phyloP scores from a whole-genome alignment of 1,284 basidiomycete genomes.

The Puccinia sorghi region DNA sequence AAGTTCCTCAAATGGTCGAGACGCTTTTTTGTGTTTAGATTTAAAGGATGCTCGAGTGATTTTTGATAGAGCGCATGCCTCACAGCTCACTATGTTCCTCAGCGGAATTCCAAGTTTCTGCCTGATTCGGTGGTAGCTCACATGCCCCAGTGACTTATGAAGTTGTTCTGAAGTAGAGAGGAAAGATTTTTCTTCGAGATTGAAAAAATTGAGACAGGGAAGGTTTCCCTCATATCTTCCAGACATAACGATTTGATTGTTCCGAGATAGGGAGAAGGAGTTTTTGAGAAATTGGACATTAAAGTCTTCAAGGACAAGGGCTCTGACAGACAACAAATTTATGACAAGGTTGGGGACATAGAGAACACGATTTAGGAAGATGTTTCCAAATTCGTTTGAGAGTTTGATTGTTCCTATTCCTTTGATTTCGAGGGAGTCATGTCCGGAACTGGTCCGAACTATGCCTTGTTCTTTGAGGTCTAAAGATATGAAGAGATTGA shows the following conservation, averaged over 20 bases:
- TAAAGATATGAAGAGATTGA: background rate
- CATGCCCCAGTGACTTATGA: slow-evolving; percentile 17
- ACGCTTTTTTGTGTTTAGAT: background rate
- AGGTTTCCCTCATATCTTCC: background rate
- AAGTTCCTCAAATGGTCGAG: background rate
- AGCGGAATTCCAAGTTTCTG: background rate
- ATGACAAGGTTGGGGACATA: background rate
- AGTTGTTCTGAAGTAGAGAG: background rate
- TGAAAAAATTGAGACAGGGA: background rate
- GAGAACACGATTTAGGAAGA: background rate
- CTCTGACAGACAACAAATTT: background rate
- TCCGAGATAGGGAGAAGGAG: no score
- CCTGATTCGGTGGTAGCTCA: background rate
- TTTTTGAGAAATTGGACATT: background rate
- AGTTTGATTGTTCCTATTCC: background rate
- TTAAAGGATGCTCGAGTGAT: background rate
- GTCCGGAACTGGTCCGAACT: background rate
- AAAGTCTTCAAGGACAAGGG: background rate
- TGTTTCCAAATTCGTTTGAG: background rate
- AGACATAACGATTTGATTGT: background rate
- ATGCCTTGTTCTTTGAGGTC: background rate
- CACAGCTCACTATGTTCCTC: background rate
- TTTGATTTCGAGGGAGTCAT: background rate
- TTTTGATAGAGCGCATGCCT: background rate
- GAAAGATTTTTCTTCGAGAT: background rate